These are phyloP conservation scores for Dissophora globulifera DNA, from an alignment of 192 early-diverging fungal genomes.

Conservation along the genomic window DNA sequence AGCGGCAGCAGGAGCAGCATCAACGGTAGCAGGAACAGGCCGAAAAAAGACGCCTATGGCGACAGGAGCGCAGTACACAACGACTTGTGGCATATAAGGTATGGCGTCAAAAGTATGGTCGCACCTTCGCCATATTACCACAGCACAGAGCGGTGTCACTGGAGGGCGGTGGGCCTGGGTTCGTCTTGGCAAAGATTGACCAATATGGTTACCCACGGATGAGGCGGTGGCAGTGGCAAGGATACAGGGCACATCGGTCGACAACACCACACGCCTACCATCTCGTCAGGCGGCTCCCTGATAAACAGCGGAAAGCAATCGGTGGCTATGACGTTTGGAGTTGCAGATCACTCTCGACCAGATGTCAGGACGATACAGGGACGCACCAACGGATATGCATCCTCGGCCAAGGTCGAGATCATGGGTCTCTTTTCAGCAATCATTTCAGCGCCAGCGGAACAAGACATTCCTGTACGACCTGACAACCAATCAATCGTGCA, in stretches of 20 bases:
- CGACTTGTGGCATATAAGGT: too few relatives aligned
- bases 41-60: too few relatives aligned
- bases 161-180: too few relatives aligned
- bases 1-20: too few relatives aligned
- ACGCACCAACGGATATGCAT: not conserved
- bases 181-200: not conserved
- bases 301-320: not conserved
- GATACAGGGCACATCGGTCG: not conserved
- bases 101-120: too few relatives aligned
- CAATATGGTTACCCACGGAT: not conserved
- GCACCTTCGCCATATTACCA: too few relatives aligned
- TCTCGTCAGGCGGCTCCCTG: not conserved
- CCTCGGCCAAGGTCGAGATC: not conserved
- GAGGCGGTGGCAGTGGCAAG: not conserved
- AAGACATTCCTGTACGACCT: not conserved
- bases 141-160: too few relatives aligned
- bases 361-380: not conserved
- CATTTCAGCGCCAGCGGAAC: not conserved
- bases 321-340: not conserved
- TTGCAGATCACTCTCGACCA: not conserved
- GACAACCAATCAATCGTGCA: constrained; percentile 4
- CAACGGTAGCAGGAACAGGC: too few relatives aligned
- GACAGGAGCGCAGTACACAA: too few relatives aligned
- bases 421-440: not conserved
- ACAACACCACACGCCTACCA: not conserved